Conservation (phyloP, 345 rosid species). For the Raphanus sativus region DNA sequence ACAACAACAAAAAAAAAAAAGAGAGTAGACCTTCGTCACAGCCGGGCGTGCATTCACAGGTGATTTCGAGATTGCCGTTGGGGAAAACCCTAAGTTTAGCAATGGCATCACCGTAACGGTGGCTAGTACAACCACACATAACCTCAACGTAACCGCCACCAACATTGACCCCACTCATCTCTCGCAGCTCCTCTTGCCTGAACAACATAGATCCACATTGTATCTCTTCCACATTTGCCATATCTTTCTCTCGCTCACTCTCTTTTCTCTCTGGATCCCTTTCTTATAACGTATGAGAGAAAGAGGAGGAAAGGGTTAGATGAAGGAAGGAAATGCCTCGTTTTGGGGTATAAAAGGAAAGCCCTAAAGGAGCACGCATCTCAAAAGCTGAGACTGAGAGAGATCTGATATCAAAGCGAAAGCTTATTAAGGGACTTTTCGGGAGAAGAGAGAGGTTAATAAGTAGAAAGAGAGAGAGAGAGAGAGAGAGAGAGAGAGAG, state of each 20-base stretch:
- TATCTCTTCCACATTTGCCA: slow-evolving; percentile 64
- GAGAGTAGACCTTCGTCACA: slow-evolving; percentile 84
- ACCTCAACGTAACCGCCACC: slow-evolving; percentile 79
- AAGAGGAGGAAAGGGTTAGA: slow-evolving; percentile 1
- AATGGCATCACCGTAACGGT: slow-evolving; percentile 97
- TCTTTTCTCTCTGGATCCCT: slow-evolving; percentile 24
- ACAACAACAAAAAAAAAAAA: not conserved
- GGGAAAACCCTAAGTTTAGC: slow-evolving; percentile 98
- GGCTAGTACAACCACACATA: slow-evolving; percentile 99
- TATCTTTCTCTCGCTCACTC: slow-evolving; percentile 13
- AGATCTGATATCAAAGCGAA: slow-evolving; percentile 40
- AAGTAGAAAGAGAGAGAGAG: slow-evolving; percentile 22
- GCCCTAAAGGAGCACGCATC: slow-evolving; percentile 52
- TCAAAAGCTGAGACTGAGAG: slow-evolving; percentile 35
- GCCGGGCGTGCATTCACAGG: slow-evolving; percentile 98
- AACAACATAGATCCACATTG: slow-evolving; percentile 57
- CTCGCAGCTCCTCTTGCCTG: slow-evolving; percentile 84
- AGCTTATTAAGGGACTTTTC: slow-evolving; percentile 31
- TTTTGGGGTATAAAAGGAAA: slow-evolving; percentile 48
- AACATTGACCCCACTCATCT: slow-evolving; percentile 75
- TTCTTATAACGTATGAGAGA: slow-evolving; percentile 25
- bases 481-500: not conserved
- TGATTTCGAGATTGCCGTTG: slow-evolving; percentile 88
- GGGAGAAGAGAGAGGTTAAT: slow-evolving; percentile 31
- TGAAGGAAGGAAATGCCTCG: slow-evolving; percentile 37